A percentile compares a stretch with the other conserved stretches of the same genome.
Evolutionary conservation across 805 yeast species (phyloP).

Genomic region (Cyberlindnera petersonii): DNA sequence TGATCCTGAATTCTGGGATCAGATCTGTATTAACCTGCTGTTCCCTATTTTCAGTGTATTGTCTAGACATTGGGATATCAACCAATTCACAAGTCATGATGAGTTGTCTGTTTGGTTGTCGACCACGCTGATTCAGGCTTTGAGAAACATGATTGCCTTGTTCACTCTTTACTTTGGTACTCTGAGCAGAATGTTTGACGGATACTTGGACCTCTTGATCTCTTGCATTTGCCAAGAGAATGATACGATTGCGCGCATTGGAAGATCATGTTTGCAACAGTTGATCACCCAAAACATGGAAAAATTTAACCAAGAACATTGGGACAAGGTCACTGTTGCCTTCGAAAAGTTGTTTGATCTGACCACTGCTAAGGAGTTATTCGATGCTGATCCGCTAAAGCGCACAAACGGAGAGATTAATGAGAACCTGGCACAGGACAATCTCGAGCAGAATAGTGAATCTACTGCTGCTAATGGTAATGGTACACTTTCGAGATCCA

Average conservation of each 20-base stretch:
- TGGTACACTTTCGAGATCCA: slow-evolving; percentile 11
- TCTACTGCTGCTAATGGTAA: slow-evolving; percentile 16
- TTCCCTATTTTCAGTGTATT: slow-evolving; percentile 89
- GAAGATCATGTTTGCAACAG: slow-evolving; percentile 81
- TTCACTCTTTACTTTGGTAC: slow-evolving; percentile 79
- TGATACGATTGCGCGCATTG: slow-evolving; percentile 94
- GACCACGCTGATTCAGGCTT: slow-evolving; percentile 92
- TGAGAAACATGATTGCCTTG: slow-evolving; percentile 79
- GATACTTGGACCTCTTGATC: slow-evolving; percentile 69
- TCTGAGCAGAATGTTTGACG: slow-evolving; percentile 69
- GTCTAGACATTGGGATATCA: slow-evolving; percentile 69
- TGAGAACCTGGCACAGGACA: slow-evolving; percentile 3
- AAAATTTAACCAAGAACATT: slow-evolving; percentile 62
- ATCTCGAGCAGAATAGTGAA: slow-evolving; percentile 11
- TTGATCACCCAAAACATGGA: slow-evolving; percentile 70
- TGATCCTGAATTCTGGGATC: slow-evolving; percentile 74
- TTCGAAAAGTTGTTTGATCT: slow-evolving; percentile 67
- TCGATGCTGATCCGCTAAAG: slow-evolving; percentile 45
- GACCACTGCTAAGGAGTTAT: slow-evolving; percentile 84
- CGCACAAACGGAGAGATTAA: slow-evolving; percentile 24
- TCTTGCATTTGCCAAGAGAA: slow-evolving; percentile 95
- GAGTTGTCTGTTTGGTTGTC: slow-evolving; percentile 94
- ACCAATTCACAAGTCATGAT: slow-evolving; percentile 67
- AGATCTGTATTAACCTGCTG: slow-evolving; percentile 67
- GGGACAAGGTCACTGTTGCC: slow-evolving; percentile 66